Evolutionary conservation across 140 eudicot genomes (phyloP), one percentile per base, ranked within the genome.

Genomic region (Erigeron philadelphicus): DNA sequence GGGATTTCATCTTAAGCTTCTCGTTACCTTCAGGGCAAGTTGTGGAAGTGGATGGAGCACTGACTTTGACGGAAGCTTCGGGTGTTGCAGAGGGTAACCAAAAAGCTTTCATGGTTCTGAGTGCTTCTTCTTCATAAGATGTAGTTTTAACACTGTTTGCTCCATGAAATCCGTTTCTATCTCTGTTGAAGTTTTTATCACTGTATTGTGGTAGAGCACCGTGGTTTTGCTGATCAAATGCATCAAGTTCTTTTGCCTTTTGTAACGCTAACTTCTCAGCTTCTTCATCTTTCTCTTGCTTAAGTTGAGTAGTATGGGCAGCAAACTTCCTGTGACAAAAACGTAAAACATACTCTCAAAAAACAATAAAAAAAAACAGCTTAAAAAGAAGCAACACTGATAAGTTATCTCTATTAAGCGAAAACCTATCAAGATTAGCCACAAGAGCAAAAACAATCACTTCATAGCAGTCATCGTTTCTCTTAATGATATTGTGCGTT

Each of bases 31-130:
- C 96, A 0, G 96, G 96, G 75, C 98, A 92, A 17, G 80, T 72
- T 15, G 98, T 92, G 78, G 72, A 65, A 9, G 93, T 79, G 13
- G 95, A 77, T 11, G 96, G 98, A 54, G 96, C 95, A 2, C 78
- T 83, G 58, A 92, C 93, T 69, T 92, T 92, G 44, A 75, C 85
- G 5, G 93, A 83, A 60, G 98, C 96, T 64, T 84, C 96, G 1
- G 96, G 96, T 38, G 98, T 92, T 3, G 98, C 96, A 11, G 96
- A 92, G 11, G 98, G 98, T 35, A 92, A 83, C 98, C 98, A 92
- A 67, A 92, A 92, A 11, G 98, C 98, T 76, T 92, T 92, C 98
- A 92, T 92, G 70, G 98, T 92, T 60, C 90, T 77, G 1, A 92
- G 84, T 31, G 98, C 96, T 86, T 92, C 98, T 72, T 74, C 98